Evolutionary conservation across 495 filamentous ascomycete genomes (phyloP), one percentile per base, ranked within the genome.

Genomic region (Podospora fimiseda): DNA sequence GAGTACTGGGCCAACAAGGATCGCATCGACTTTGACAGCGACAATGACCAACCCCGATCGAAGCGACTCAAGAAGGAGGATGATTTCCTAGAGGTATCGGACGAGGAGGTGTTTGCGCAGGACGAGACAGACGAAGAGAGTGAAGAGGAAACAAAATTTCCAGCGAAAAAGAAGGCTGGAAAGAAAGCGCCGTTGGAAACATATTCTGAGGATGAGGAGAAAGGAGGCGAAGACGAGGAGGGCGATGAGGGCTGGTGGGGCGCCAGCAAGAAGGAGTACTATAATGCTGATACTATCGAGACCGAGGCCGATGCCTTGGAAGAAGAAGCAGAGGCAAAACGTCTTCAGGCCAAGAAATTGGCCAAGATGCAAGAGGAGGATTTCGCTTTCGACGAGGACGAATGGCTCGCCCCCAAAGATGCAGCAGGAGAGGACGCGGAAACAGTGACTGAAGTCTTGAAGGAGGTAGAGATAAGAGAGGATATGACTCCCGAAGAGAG

Each of bases 281-380:
- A 98, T 69, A 78, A 95, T 73, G 88, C 88, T 30, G 89, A 95
- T 61, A 76, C 79, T 18, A 94, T 93, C 50, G 88, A 94, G 67
- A 96, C 89, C 5, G 92, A 96, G 66, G 83, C 83, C 48, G 92
- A 95, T 75, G 91, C 92, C 1, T 66, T 93, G 51, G 90, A 90
- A 58, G 93, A 98, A 74, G 94, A 97, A 66, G 79, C 80, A 6
- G 93, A 97, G 62, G 93, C 92, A 20, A 81, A 82, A 60, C 74
- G 90, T 42, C 65, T 97, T 22, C 93, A 97, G 69, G 80, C 88
- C 63, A 96, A 94, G 78, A 90, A 89, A 58, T 66, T 96, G 43
- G 74, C 87, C 59, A 82, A 83, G 53, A 88, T 96, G 84, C 76
- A 82, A 14, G 90, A 93, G 61, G 87, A 83, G 38, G 94, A 98